Percentiles rank a stretch among this genome's conserved stretches.
phyloP scores from a whole-genome alignment of 2,329 filamentous ascomycete genomes.

The Fonsecaea monophora region DNA sequence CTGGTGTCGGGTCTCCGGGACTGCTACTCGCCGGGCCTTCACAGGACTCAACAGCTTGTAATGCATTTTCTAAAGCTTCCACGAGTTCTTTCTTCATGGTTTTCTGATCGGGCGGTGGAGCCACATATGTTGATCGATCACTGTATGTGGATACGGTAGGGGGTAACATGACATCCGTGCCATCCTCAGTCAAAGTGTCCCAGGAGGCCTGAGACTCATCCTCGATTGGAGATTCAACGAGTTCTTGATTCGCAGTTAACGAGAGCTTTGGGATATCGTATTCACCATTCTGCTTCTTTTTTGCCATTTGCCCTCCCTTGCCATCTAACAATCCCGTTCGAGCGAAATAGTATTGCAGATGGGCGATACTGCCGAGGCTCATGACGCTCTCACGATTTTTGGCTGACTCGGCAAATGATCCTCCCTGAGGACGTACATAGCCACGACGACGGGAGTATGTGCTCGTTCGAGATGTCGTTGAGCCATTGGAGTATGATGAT shows the following conservation, averaged over 20 bases:
- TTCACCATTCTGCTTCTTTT: conserved; percentile 63
- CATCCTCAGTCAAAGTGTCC: conserved; percentile 64
- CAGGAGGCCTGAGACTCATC: conserved; percentile 52
- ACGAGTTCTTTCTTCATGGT: conserved; percentile 76
- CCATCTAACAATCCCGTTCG: conserved; percentile 91
- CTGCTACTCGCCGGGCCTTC: conserved; percentile 46
- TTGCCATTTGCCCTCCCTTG: conserved; percentile 84
- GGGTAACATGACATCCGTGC: conserved; percentile 83
- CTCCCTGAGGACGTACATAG: conserved; percentile 86
- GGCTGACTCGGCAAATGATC: conserved; percentile 88
- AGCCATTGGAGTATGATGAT: conserved; percentile 54
- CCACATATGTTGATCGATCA: conserved; percentile 78
- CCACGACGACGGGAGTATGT: conserved; percentile 66
- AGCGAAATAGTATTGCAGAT: conserved; percentile 98
- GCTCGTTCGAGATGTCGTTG: conserved; percentile 50
- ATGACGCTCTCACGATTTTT: conserved; percentile 91
- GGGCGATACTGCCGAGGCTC: conserved; percentile 93
- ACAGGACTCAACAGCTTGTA: conserved; percentile 64
- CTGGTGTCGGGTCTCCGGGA: conserved; percentile 59
- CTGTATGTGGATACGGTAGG: conserved; percentile 97
- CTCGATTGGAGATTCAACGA: conserved; percentile 59
- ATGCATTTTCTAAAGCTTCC: conserved; percentile 71
- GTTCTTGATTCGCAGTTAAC: conserved; percentile 47
- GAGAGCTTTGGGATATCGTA: conserved; percentile 50
- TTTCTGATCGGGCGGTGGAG: conserved; percentile 81